Percentiles rank a stretch among this genome's conserved stretches.
Conservation (phyloP, 1,284 basidiomycete genomes). For the Ustilago curta region DNA sequence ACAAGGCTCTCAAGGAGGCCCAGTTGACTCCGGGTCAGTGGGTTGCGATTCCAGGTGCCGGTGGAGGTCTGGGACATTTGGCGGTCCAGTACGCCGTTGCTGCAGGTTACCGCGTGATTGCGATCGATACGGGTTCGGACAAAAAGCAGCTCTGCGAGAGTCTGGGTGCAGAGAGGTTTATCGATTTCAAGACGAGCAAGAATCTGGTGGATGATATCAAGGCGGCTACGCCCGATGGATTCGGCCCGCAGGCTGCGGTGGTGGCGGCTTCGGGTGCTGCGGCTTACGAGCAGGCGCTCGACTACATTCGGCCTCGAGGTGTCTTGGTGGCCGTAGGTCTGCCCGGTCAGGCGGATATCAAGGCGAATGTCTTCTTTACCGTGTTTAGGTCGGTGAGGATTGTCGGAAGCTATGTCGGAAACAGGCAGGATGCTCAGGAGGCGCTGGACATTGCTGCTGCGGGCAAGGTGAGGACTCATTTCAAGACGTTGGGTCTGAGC, state of each 20-base stretch:
- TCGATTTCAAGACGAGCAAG: conserved; percentile 77
- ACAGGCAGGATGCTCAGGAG: conserved; percentile 64
- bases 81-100: conserved; percentile 59
- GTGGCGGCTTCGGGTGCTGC: conserved; percentile 70
- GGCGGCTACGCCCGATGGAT: conserved; percentile 75
- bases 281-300: conserved; percentile 79
- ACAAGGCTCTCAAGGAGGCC: conserved; percentile 84
- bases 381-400: conserved; percentile 75
- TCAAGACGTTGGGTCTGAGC: conserved; percentile 72
- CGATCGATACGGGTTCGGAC: conserved; percentile 81
- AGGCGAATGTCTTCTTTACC: conserved; percentile 79
- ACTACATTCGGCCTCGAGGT: conserved; percentile 74
- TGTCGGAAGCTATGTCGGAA: conserved; percentile 80
- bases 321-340: conserved; percentile 81
- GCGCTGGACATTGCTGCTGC: conserved; percentile 78
- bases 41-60: conserved; percentile 83
- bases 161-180: conserved; percentile 82
- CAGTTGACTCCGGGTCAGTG: conserved; percentile 78
- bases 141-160: conserved; percentile 78
- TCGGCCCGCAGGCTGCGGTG: conserved; percentile 77
- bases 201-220: conserved; percentile 77
- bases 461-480: conserved; percentile 78
- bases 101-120: conserved; percentile 78
- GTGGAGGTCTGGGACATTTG: conserved; percentile 74
- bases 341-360: conserved; percentile 75